Evolutionary conservation across 257 asterid genomes (phyloP).

Genomic region (Solanum tarapatanum): DNA sequence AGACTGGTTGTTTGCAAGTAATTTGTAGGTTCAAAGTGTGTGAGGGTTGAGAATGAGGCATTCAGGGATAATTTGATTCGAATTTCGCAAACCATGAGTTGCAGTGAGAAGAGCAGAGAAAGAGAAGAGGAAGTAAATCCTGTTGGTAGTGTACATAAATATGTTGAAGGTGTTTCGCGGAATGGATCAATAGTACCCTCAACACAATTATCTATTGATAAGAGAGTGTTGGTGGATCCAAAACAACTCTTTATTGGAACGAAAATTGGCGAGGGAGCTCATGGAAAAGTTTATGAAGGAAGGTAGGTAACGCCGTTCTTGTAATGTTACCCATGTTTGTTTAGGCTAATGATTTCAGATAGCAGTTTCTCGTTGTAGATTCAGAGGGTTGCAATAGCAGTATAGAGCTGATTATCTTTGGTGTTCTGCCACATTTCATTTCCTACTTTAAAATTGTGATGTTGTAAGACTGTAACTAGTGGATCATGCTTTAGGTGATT

Average conservation of each 20-base stretch:
- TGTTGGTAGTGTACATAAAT: constrained; percentile 14
- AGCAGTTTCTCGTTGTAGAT: background rate
- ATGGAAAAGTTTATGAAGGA: constrained; percentile 95
- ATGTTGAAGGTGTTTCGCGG: constrained; percentile 38
- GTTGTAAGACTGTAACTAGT: background rate
- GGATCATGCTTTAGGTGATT: background rate
- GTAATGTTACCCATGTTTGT: background rate
- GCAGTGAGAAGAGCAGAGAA: constrained; percentile 44
- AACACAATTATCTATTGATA: constrained; percentile 44
- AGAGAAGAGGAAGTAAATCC: constrained; percentile 29
- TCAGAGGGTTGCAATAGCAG: background rate
- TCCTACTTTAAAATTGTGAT: background rate
- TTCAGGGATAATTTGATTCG: constrained; percentile 33
- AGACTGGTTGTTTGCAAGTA: constrained; percentile 2
- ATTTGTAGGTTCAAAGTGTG: constrained; percentile 4
- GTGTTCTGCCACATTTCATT: background rate
- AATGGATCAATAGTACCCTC: constrained; percentile 42
- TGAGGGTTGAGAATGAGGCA: constrained; percentile 28
- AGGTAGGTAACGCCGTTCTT: constrained; percentile 34
- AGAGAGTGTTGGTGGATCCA: constrained; percentile 77
- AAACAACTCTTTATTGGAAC: constrained; percentile 70
- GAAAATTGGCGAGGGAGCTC: constrained; percentile 96
- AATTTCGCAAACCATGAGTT: constrained; percentile 49
- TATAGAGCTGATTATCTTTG: background rate
- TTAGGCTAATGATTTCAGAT: background rate